Evolutionary conservation across 164 flowering plant species (phyloP).

Genomic region (Protea cynaroides): DNA sequence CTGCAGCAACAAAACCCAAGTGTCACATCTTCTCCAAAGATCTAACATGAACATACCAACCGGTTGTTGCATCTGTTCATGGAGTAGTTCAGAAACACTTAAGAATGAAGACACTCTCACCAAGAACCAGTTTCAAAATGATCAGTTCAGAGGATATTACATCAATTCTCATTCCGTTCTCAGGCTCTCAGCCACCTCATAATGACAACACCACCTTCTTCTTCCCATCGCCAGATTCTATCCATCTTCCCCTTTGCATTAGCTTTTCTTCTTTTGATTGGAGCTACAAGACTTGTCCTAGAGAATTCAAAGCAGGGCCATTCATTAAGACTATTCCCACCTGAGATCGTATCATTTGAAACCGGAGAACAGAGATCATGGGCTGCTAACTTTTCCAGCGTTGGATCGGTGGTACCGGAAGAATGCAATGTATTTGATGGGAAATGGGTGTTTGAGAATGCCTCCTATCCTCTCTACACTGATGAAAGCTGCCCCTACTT

Average conservation of each 20-base stretch:
- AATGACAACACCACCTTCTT: constrained; percentile 16
- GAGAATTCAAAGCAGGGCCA: constrained; percentile 23
- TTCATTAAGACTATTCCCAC: background rate
- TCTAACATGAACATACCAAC: constrained; percentile 20
- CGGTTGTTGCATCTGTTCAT: constrained; percentile 25
- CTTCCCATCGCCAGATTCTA: constrained; percentile 29
- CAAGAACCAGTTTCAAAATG: background rate
- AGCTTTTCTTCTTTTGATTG: constrained; percentile 41
- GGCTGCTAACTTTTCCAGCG: constrained; percentile 18
- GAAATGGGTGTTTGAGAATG: constrained; percentile 73
- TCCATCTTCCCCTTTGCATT: constrained; percentile 42
- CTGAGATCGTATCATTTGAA: background rate
- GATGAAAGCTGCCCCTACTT: constrained; percentile 73
- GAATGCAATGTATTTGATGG: constrained; percentile 76
- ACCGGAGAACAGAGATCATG: constrained; percentile 1
- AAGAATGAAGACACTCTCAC: constrained; percentile 15
- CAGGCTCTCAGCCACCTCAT: no score
- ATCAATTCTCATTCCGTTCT: background rate
- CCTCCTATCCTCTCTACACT: constrained; percentile 47
- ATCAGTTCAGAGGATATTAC: background rate
- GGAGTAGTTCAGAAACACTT: constrained; percentile 13
- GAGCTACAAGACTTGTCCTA: constrained; percentile 29
- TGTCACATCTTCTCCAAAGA: no score
- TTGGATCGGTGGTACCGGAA: constrained; percentile 23
- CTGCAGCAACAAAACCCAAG: no score